These are phyloP conservation scores for Hyaloscypha bicolor DNA, from an alignment of 495 filamentous ascomycete genomes.

Conservation along the genomic window DNA sequence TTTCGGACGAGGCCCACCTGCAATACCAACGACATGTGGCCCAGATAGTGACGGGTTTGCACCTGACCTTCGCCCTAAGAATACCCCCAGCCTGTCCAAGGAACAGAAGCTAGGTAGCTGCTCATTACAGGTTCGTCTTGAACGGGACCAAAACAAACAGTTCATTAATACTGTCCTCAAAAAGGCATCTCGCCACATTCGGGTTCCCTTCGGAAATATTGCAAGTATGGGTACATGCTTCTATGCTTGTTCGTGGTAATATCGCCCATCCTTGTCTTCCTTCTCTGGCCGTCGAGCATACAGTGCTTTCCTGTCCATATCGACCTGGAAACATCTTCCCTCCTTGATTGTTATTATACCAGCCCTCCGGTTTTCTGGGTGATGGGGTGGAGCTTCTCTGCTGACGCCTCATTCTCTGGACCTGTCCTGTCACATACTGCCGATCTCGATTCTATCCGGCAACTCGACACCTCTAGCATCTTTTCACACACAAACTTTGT, in stretches of 20 bases:
- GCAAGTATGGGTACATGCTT: slow-evolving; percentile 20
- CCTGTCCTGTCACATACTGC: slow-evolving; percentile 14
- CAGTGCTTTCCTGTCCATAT: slow-evolving; percentile 15
- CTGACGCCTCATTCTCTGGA: slow-evolving; percentile 5
- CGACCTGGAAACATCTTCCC: slow-evolving; percentile 2
- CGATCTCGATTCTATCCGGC: slow-evolving; percentile 25
- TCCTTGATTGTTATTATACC: neutral
- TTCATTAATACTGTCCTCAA: neutral
- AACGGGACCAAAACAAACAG: slow-evolving; percentile 12
- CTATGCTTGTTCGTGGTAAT: slow-evolving; percentile 21
- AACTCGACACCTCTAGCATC: slow-evolving; percentile 18
- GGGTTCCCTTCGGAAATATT: slow-evolving; percentile 16
- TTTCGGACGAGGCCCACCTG: slow-evolving; percentile 22
- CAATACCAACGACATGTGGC: slow-evolving; percentile 10
- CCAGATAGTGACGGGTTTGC: slow-evolving; percentile 6
- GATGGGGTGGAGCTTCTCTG: slow-evolving; percentile 18
- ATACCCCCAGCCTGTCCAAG: slow-evolving; percentile 4
- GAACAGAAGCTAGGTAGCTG: slow-evolving; percentile 1
- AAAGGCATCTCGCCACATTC: slow-evolving; percentile 10
- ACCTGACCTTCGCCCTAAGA: slow-evolving; percentile 17
- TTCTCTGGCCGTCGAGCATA: slow-evolving; percentile 18
- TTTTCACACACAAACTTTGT: slow-evolving; percentile 15
- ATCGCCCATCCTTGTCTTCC: slow-evolving; percentile 14
- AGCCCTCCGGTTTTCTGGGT: slow-evolving; percentile 13
- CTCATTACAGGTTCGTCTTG: slow-evolving; percentile 2